Evolutionary conservation across 441 rosid species (phyloP).

Genomic region (Gossypium lobatum): DNA sequence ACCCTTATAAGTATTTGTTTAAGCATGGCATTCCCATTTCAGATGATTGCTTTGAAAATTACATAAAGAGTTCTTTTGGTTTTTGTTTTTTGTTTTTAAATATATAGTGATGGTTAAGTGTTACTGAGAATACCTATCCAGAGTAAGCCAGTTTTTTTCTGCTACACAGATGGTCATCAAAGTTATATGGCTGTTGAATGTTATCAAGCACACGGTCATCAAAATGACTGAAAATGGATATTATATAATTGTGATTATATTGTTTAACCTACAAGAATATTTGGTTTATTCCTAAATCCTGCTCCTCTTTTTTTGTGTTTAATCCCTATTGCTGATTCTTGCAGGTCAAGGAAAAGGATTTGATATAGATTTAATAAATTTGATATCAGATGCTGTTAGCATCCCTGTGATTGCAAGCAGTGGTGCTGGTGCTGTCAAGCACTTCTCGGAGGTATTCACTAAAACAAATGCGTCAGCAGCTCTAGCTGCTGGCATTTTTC

Average conservation of each 20-base stretch:
- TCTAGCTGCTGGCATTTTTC: conserved; percentile 98
- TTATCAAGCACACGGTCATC: not conserved
- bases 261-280: not conserved
- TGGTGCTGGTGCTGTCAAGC: conserved; percentile 74
- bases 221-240: not conserved
- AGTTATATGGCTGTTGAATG: not conserved
- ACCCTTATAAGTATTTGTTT: not conserved
- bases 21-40: not conserved
- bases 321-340: conserved; percentile 12
- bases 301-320: not conserved
- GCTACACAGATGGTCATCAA: not conserved
- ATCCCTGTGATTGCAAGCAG: conserved; percentile 96
- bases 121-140: not conserved
- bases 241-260: not conserved
- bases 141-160: not conserved
- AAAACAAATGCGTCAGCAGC: conserved; percentile 87
- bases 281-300: not conserved
- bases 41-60: not conserved
- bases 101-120: not conserved
- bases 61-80: not conserved
- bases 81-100: not conserved
- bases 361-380: conserved; percentile 63
- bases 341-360: conserved; percentile 95
- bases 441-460: conserved; percentile 75
- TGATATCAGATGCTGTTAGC: conserved; percentile 80